These are phyloP conservation scores for Pythium scleroteichum DNA, from an alignment of 352 stramenopile species.

Conservation along the genomic window DNA sequence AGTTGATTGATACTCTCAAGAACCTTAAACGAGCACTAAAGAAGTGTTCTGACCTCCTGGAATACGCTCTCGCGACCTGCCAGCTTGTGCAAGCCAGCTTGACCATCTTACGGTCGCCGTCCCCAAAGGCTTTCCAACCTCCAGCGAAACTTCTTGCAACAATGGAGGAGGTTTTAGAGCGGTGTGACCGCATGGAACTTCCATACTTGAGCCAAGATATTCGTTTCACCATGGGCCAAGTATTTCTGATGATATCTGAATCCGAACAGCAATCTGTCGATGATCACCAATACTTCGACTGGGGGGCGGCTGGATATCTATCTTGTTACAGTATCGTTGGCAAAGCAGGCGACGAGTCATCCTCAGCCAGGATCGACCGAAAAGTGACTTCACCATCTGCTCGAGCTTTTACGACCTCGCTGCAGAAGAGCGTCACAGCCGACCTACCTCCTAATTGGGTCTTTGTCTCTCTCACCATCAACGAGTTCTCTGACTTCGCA, in stretches of 20 bases:
- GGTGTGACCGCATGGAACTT: slow-evolving; percentile 46
- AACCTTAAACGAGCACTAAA: slow-evolving; percentile 46
- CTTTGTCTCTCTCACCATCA: slow-evolving; percentile 21
- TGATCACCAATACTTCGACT: slow-evolving; percentile 6
- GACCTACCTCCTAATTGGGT: slow-evolving; percentile 15
- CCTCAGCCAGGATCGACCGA: no score
- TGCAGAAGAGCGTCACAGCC: background rate
- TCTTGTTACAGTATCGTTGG: slow-evolving; percentile 14
- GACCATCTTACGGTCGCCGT: slow-evolving; percentile 38
- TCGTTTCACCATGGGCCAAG: slow-evolving; percentile 41
- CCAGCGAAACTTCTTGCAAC: slow-evolving; percentile 31
- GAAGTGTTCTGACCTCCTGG: slow-evolving; percentile 39
- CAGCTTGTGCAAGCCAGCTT: slow-evolving; percentile 45
- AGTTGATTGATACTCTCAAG: slow-evolving; percentile 43
- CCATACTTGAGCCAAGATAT: slow-evolving; percentile 49
- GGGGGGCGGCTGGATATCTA: slow-evolving; percentile 10
- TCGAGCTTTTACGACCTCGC: background rate
- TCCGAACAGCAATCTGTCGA: slow-evolving; percentile 1
- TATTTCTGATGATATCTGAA: slow-evolving; percentile 49
- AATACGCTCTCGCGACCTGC: slow-evolving; percentile 50
- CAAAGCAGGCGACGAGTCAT: background rate
- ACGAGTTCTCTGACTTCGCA: slow-evolving; percentile 8
- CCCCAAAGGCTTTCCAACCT: slow-evolving; percentile 38
- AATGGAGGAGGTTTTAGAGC: slow-evolving; percentile 46
- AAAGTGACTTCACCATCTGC: background rate